These are phyloP conservation scores for Citrus mangshanensis DNA, from an alignment of 345 rosid genomes.

Conservation along the genomic window DNA sequence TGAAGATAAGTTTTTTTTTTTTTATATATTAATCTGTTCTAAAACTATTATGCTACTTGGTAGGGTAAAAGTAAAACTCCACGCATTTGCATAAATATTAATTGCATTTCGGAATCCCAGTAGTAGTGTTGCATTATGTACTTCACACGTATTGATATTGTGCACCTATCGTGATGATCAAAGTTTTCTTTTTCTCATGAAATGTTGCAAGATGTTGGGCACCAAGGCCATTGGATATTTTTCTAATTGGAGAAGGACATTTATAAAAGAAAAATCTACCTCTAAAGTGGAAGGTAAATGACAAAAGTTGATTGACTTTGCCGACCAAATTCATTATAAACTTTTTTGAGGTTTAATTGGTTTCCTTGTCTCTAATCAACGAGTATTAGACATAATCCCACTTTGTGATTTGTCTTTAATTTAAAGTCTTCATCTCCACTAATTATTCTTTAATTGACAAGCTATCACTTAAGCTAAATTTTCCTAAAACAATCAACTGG, in stretches of 20 bases:
- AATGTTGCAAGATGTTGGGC: neutral
- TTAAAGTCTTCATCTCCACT: slow-evolving; percentile 2
- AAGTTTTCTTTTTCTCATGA: neutral
- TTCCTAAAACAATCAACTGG: neutral
- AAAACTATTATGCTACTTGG: no score
- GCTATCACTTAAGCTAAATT: neutral
- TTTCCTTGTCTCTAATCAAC: slow-evolving; percentile 27
- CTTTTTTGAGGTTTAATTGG: slow-evolving; percentile 8
- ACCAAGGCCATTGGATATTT: slow-evolving; percentile 16
- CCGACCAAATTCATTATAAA: slow-evolving; percentile 22
- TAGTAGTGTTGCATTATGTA: no score
- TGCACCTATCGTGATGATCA: neutral
- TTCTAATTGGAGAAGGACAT: neutral
- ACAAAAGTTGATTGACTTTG: slow-evolving; percentile 19
- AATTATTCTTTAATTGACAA: slow-evolving; percentile 3
- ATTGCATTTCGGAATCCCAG: no score
- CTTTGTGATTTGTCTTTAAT: slow-evolving; percentile 7
- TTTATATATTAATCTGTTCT: no score
- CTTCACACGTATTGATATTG: neutral
- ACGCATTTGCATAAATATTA: no score
- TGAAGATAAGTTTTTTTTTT: no score
- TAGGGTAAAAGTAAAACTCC: no score
- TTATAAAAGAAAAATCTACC: neutral
- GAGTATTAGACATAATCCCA: slow-evolving; percentile 5
- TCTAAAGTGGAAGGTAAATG: neutral